Conservation (phyloP, 2,329 filamentous ascomycete species). For the Zymoseptoria brevis region DNA sequence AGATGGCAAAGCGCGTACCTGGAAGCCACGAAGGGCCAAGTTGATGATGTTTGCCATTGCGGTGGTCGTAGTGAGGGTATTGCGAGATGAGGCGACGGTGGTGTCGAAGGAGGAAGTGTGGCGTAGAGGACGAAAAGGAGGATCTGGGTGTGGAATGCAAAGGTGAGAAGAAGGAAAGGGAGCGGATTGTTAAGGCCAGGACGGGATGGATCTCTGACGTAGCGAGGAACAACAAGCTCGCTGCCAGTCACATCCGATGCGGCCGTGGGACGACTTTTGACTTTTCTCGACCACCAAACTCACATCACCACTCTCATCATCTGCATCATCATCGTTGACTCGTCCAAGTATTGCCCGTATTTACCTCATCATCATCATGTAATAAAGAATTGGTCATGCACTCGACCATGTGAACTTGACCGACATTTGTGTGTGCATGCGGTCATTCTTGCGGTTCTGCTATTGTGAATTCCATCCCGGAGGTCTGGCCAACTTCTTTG, state of each 20-base stretch:
- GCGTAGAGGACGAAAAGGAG: neutral
- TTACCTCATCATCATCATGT: neutral
- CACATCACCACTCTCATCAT: neutral
- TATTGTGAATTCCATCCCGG: neutral
- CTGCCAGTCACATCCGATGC: too few species aligned
- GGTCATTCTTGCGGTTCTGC: neutral
- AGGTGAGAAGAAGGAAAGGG: neutral
- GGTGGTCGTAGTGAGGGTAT: neutral
- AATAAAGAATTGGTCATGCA: neutral
- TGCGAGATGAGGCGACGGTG: neutral
- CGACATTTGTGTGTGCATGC: neutral
- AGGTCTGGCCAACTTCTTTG: too few species aligned
- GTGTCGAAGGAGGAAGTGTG: neutral
- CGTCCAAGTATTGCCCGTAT: neutral
- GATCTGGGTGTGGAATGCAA: neutral
- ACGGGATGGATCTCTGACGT: too few species aligned
- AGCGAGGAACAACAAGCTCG: neutral
- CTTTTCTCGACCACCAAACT: neutral
- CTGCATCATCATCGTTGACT: neutral
- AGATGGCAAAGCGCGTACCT: slow-evolving; percentile 15
- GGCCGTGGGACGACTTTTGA: too few species aligned
- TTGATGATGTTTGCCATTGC: slow-evolving; percentile 19
- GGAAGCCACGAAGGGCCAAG: slow-evolving; percentile 22
- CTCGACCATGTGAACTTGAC: neutral
- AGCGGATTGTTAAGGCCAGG: too few species aligned